Conservation (phyloP, 306 rosid genomes). For the Geum urbanum region DNA sequence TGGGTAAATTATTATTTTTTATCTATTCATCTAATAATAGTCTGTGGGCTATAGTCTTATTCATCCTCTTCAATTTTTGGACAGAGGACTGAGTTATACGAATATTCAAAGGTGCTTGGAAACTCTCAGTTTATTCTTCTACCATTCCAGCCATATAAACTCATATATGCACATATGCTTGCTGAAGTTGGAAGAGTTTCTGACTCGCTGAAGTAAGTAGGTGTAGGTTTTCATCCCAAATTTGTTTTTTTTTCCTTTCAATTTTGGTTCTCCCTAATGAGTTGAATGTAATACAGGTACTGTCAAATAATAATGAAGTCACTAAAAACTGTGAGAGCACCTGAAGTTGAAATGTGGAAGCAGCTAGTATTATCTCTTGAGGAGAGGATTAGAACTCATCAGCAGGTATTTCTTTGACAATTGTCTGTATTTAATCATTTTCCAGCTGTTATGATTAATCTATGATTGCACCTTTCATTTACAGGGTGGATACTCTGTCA, state of each 20-base stretch:
- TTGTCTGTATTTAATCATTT: slow-evolving; percentile 11
- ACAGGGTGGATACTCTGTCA: slow-evolving; percentile 83
- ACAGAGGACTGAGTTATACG: slow-evolving; percentile 91
- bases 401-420: slow-evolving; percentile 51
- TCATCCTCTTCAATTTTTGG: slow-evolving; percentile 32
- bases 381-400: slow-evolving; percentile 84
- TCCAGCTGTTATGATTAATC: slow-evolving; percentile 14
- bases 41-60: slow-evolving; percentile 14
- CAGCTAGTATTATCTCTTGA: slow-evolving; percentile 73
- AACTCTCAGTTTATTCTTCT: slow-evolving; percentile 85
- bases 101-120: slow-evolving; percentile 87
- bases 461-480: slow-evolving; percentile 22
- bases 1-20: neutral
- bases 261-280: slow-evolving; percentile 1
- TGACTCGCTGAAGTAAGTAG: slow-evolving; percentile 83
- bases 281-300: slow-evolving; percentile 45
- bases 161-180: slow-evolving; percentile 83
- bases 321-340: slow-evolving; percentile 78
- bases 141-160: slow-evolving; percentile 91
- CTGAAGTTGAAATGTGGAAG: slow-evolving; percentile 87
- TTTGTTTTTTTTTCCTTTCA: slow-evolving; percentile 12
- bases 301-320: slow-evolving; percentile 81
- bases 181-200: slow-evolving; percentile 93
- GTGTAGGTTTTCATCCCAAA: slow-evolving; percentile 10
- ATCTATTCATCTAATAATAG: slow-evolving; percentile 5